These are phyloP conservation scores for Hypoxylon perforatum DNA, from an alignment of 495 filamentous ascomycete genomes.

Conservation along the genomic window DNA sequence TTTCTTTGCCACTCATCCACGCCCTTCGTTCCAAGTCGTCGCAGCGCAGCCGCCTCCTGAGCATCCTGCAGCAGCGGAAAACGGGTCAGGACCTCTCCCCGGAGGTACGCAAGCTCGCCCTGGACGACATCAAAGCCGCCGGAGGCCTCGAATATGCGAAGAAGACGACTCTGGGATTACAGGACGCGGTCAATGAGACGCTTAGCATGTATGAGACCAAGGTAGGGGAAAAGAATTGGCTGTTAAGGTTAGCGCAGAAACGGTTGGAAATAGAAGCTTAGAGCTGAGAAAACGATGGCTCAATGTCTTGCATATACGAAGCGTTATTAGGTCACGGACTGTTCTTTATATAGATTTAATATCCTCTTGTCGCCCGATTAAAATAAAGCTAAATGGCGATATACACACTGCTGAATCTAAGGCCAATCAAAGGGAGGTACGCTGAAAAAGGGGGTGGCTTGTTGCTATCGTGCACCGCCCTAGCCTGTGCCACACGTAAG, in stretches of 20 bases:
- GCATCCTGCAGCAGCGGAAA: conserved; percentile 2
- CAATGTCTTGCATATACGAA: too few relatives aligned
- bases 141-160: conserved; percentile 1
- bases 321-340: too few relatives aligned
- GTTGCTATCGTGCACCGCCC: too few relatives aligned
- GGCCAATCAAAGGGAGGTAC: too few relatives aligned
- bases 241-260: neutral
- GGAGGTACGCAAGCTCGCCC: conserved; percentile 2
- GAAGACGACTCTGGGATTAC: neutral
- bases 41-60: neutral
- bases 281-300: too few relatives aligned
- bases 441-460: too few relatives aligned
- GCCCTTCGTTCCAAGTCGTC: conserved; percentile 1
- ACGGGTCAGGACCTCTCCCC: neutral
- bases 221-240: conserved; percentile 1
- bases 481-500: too few relatives aligned
- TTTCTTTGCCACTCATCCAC: conserved; percentile 18
- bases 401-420: too few relatives aligned
- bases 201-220: neutral
- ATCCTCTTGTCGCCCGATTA: too few relatives aligned
- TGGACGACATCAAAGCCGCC: neutral
- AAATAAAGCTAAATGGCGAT: too few relatives aligned
- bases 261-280: neutral
- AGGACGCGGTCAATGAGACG: neutral
- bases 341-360: too few relatives aligned